Percentiles rank a stretch among this genome's conserved stretches.
Conservation (phyloP, 129 eudicot species). For the Chrysanthemum seticuspe region DNA sequence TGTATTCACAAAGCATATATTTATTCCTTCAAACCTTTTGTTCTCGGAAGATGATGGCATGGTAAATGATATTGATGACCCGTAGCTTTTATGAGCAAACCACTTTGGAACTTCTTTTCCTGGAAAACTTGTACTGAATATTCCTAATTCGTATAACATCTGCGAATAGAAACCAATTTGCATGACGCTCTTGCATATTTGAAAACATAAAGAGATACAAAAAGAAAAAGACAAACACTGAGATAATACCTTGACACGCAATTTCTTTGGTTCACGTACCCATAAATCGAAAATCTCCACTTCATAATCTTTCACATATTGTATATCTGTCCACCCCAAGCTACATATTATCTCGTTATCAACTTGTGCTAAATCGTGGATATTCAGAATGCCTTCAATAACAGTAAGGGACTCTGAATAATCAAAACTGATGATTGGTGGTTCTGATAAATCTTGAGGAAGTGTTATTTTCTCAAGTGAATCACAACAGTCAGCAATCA, state of each 20-base stretch:
- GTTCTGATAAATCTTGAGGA: neutral
- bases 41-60: too few species aligned
- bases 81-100: too few species aligned
- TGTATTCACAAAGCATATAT: neutral
- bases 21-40: too few species aligned
- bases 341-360: slow-evolving; percentile 1
- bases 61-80: too few species aligned
- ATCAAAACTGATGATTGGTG: neutral
- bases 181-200: neutral
- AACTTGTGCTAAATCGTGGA: neutral
- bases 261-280: too few species aligned
- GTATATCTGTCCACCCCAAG: slow-evolving; percentile 14
- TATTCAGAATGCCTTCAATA: neutral
- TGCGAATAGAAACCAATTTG: neutral
- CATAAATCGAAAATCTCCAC: too few species aligned
- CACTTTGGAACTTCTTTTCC: too few species aligned
- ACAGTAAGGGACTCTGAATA: neutral
- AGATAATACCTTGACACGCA: neutral
- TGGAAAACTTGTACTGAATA: neutral
- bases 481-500: neutral
- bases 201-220: too few species aligned
- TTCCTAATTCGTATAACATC: neutral
- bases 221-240: neutral
- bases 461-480: neutral
- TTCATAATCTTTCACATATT: too few species aligned